Evolutionary conservation across 2,329 filamentous ascomycete genomes (phyloP).

Genomic region (Botrytis byssoidea): DNA sequence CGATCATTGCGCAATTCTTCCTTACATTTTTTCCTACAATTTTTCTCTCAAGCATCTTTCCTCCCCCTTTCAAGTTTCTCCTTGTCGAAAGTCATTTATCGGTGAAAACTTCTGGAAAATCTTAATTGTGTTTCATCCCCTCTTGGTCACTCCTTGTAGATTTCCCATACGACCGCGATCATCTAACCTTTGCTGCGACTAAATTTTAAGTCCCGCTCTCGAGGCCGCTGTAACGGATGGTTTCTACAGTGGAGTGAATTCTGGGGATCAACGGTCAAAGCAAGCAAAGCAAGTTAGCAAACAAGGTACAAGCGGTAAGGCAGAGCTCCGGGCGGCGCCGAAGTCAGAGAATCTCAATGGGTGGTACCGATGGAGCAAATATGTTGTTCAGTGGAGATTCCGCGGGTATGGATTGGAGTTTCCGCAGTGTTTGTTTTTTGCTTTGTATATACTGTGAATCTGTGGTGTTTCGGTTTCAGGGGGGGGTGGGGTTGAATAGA

Average conservation of each 20-base stretch:
- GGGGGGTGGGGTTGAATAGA: not conserved
- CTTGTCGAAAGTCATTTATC: not conserved
- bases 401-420: not conserved
- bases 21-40: not conserved
- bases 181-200: not conserved
- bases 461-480: conserved; percentile 8
- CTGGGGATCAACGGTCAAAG: not conserved
- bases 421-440: not conserved
- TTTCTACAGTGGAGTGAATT: not conserved
- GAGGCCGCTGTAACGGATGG: not conserved
- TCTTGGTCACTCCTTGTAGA: not conserved
- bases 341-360: not conserved
- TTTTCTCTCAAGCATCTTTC: not conserved
- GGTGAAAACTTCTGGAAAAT: not conserved
- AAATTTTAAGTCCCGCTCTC: not conserved
- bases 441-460: not conserved
- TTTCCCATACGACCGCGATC: not conserved
- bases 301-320: conserved; percentile 10
- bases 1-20: conserved; percentile 18
- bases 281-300: not conserved
- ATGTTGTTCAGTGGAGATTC: conserved; percentile 3
- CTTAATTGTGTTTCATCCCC: conserved; percentile 1
- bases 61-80: not conserved
- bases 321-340: conserved; percentile 3
- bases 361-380: not conserved